These are phyloP conservation scores for Thecaphora thlaspeos DNA, from an alignment of 1,284 basidiomycete species.

Conservation along the genomic window DNA sequence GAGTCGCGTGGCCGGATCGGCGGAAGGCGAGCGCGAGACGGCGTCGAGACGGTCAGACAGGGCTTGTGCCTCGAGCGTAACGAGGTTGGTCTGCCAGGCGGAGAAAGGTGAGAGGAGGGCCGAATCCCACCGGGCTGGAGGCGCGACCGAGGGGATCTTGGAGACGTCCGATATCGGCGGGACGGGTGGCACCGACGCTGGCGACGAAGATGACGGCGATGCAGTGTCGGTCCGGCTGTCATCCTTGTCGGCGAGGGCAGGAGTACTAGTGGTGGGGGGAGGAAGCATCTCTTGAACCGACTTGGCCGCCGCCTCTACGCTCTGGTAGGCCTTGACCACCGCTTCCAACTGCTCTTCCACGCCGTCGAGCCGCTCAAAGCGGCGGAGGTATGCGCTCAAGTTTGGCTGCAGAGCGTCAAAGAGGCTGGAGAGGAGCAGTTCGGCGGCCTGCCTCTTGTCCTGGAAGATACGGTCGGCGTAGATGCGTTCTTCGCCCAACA, in stretches of 20 bases:
- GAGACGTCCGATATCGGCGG: background rate
- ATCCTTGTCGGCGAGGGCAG: no score
- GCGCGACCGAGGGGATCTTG: no score
- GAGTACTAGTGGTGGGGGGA: no score
- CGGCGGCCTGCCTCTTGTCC: slow-evolving; percentile 13
- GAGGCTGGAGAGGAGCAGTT: slow-evolving; percentile 16
- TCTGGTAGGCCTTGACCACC: slow-evolving; percentile 20
- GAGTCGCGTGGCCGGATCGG: background rate
- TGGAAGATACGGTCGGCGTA: slow-evolving; percentile 20
- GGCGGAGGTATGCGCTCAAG: slow-evolving; percentile 12
- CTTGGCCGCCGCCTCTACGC: slow-evolving; percentile 16
- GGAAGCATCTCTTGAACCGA: slow-evolving; percentile 4
- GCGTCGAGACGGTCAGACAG: no score
- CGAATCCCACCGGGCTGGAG: slow-evolving; percentile 1
- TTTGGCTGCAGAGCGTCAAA: slow-evolving; percentile 23
- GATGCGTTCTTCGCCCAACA: slow-evolving; percentile 39
- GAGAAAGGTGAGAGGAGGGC: slow-evolving; percentile 22
- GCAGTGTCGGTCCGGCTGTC: no score
- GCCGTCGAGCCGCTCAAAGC: background rate
- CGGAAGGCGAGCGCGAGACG: no score
- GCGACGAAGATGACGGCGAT: background rate
- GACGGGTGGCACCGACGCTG: background rate
- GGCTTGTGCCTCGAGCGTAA: slow-evolving; percentile 24
- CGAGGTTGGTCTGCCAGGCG: slow-evolving; percentile 22
- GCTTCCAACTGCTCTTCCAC: slow-evolving; percentile 18